Conservation (phyloP, 2,329 filamentous ascomycete species). For the Xylaria sp. region DNA sequence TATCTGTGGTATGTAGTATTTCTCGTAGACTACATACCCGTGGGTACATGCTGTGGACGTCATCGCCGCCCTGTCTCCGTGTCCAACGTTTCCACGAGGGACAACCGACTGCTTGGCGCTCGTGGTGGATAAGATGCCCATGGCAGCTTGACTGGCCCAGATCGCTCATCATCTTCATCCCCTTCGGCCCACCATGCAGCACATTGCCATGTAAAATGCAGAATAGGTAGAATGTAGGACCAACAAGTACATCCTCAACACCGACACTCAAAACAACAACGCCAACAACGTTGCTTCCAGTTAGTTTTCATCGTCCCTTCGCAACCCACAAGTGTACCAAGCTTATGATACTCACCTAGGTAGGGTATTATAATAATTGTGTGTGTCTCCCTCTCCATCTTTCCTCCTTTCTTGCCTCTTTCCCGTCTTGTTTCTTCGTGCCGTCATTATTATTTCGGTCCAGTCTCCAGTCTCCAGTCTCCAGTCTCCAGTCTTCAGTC, state of each 20-base stretch:
- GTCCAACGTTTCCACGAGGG: constrained; percentile 24
- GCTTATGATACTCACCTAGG: neutral
- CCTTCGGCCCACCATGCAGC: neutral
- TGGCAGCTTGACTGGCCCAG: constrained; percentile 13
- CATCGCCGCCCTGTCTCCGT: constrained; percentile 22
- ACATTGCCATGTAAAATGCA: neutral
- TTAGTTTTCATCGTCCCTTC: constrained; percentile 12
- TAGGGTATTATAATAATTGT: constrained; percentile 1
- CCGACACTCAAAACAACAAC: neutral
- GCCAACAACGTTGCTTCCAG: neutral
- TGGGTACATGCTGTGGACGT: constrained; percentile 16
- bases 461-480: neutral
- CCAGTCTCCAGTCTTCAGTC: neutral
- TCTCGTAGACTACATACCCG: neutral
- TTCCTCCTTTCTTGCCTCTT: neutral
- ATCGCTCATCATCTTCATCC: constrained; percentile 2
- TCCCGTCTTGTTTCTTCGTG: neutral
- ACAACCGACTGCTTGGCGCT: constrained; percentile 25
- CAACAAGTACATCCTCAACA: neutral
- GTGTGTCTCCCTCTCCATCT: neutral
- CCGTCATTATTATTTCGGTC: constrained; percentile 2
- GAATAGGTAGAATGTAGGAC: constrained; percentile 1
- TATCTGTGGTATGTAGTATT: constrained; percentile 17
- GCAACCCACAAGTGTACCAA: constrained; percentile 14
- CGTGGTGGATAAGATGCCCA: constrained; percentile 10